Base-by-base conservation (phyloP, 164 flowering plant genomes). In the Hamamelis virginiana region DNA sequence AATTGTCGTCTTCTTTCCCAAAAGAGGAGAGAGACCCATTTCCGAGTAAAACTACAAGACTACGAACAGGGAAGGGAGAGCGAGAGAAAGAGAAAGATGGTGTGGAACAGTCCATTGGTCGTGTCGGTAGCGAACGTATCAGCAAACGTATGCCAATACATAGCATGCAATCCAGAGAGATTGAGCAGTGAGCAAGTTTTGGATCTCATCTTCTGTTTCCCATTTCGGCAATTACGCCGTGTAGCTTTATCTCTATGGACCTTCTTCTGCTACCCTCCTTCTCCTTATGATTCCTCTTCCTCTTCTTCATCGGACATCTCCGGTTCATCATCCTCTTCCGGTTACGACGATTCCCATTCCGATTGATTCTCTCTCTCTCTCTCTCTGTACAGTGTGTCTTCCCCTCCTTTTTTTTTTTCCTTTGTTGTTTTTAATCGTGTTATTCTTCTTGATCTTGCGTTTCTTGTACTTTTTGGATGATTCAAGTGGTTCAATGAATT, bases 101-200 rank as follows among this genome's bases (percentile, higher is more conserved):
- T 88, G 73, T 71, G 89, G 76, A 87, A 77, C 77, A 81, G 97
- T 72, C 57, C 63, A 1, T 11, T 81, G 50, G 80, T 87, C 78
- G 76, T 81, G 50, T 26, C 47, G 26, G 88, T 89, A 43, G 97
- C 94, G 2, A 75, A 79, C 26, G 59, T 84, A 1, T 89, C 96
- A 8, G 96, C 96, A 5, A 70, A 81, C 48, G 12, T 84, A 9
- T 91, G 94, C 69, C 97, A 91, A 75, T 86, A 84, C 82, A 70
- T 92, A 65, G 92, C 97, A 2, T 91, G 92, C 74, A 91, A 92
- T 63, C 97, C 97, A 0, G 88, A 91, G 76, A 76, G 85, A 3
- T 63, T 92, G 10, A 67, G 72, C 69, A 71, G 78, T 73, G 77
- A 83, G 33, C 82, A 83, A 50, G 92, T 87, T 9, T 67, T 92